Evolutionary conservation across 2,329 filamentous ascomycete species (phyloP), one percentile per base, ranked within the genome.

Genomic region (Boeremia exigua): DNA sequence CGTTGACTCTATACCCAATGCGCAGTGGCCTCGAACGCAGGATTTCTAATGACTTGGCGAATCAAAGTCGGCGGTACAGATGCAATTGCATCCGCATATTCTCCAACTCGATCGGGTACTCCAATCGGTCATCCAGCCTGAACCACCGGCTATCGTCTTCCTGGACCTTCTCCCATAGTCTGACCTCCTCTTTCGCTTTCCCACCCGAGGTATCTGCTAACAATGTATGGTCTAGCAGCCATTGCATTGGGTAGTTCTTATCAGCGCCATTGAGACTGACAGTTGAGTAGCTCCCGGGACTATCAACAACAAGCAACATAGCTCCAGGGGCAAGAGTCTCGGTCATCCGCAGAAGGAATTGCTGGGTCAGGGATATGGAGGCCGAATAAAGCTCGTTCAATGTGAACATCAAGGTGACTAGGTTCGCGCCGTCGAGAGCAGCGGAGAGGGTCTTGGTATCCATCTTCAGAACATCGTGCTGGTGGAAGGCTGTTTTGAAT

Each of bases 81-180:
- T 97, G 92, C 66, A 96, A 81, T 76, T 98, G 94, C 75, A 94
- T 96, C 42, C 93, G 86, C 93, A 97, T 96, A 72, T 97, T 91
- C 78, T 98, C 94, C 70, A 98, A 77, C 47, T 87, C 84, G 66
- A 97, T 92, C 7, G 92, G 89, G 77, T 97, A 98, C 36, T 82
- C 80, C 62, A 97, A 76, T 14, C 63, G 71, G n/a, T 71, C 66
- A 7, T 74, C 71, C 32, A 96, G 77, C 38, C 94, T 85, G 77
- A 94, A 97, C 94, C 94, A 98, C 50, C 85, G 78, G 2, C 90
- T 92, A 43, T 96, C 91, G 58, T 92, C 83, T 19, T 86, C 86
- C 49, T 89, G 80, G 2, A 96, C 56, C 75, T 90, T 92, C 63
- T 87, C 84, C 94, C 94, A 98, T 27, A 52, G 60, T 28, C 33